Percentiles rank a stretch among this genome's conserved stretches.
Evolutionary conservation across 163 green algal species (phyloP).

Genomic region (Prototheca wickerhamii): DNA sequence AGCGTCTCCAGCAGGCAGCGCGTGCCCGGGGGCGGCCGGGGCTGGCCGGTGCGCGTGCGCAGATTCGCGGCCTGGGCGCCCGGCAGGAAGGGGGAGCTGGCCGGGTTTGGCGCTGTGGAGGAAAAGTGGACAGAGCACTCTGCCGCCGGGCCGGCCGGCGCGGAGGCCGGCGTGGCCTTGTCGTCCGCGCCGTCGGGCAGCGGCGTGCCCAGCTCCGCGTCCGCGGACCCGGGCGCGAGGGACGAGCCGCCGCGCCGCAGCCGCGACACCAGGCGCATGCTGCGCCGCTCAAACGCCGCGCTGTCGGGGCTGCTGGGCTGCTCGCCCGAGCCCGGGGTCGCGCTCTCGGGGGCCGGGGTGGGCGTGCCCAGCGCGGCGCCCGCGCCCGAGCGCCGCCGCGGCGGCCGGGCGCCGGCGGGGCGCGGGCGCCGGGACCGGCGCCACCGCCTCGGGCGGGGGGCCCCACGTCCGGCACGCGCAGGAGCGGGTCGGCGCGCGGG

Average conservation of each 20-base stretch:
- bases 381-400: not conserved
- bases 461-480: slow-evolving; percentile 24
- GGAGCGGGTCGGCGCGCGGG: slow-evolving; percentile 40
- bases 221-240: not conserved
- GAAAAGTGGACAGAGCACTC: too few relatives aligned
- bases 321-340: too few relatives aligned
- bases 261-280: not conserved
- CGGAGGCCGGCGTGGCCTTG: not conserved
- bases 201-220: too few relatives aligned
- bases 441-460: slow-evolving; percentile 1
- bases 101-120: too few relatives aligned
- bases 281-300: slow-evolving; percentile 1
- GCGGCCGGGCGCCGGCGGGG: not conserved
- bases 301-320: slow-evolving; percentile 3
- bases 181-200: not conserved
- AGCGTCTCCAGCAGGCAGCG: not conserved
- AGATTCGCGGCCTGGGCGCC: too few relatives aligned
- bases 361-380: not conserved
- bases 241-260: not conserved
- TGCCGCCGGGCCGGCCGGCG: not conserved
- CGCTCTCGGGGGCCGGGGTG: not conserved
- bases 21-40: too few relatives aligned
- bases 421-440: not conserved
- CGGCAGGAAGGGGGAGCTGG: too few relatives aligned
- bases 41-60: too few relatives aligned